Evolutionary conservation across 208 protist genomes (phyloP), one percentile per base, ranked within the genome.

Genomic region (Acanthamoeba sp.): DNA sequence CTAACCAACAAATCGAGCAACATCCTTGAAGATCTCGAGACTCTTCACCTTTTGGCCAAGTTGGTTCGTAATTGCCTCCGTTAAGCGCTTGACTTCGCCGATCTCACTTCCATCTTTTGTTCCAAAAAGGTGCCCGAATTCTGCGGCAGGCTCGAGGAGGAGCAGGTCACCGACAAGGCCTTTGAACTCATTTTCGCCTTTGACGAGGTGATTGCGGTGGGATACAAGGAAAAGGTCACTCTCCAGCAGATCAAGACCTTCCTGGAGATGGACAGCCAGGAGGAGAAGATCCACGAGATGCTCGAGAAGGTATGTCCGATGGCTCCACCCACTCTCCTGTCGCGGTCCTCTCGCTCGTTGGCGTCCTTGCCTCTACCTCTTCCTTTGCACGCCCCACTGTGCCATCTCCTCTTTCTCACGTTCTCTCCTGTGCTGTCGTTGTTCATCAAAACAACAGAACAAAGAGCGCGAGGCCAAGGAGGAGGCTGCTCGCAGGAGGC

Each of bases 1-100:
- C 97, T 99, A 52, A 99, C 99, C 2, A 99, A 98, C 42, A 99
- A 98, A 97, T 97, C 97, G 36, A 97, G 97, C 92, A 99, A 99
- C 97, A 99, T 99, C 94, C 97, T 99, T 2, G 99, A 99, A 94
- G 99, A 99, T 95, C 95, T 99, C 0, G 98, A 98, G 40, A 99
- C 99, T 20, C 96, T 99, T 50, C 98, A 99, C 66, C 94, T 99
- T 32, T 97, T 99, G 48, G 95, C 97, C 20, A 95, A 96, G 84
- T 48, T 98, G 3, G 96, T 98, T 38, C 57, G 96, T 69, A 10
- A 45, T 76, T 40, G n/a, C 12, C 66, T 76, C 20, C 32, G 6
- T 76, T 76, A 6, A 27, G 6, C 9, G 6, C 18, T 40, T 76
- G 6, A 32, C 18, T 6, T 38, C 9, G 12, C 9, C 34, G 20